Evolutionary conservation across 1,139 yeast genomes (phyloP), one percentile per base, ranked within the genome.

Genomic region (Geotrichum phurueaensis): DNA sequence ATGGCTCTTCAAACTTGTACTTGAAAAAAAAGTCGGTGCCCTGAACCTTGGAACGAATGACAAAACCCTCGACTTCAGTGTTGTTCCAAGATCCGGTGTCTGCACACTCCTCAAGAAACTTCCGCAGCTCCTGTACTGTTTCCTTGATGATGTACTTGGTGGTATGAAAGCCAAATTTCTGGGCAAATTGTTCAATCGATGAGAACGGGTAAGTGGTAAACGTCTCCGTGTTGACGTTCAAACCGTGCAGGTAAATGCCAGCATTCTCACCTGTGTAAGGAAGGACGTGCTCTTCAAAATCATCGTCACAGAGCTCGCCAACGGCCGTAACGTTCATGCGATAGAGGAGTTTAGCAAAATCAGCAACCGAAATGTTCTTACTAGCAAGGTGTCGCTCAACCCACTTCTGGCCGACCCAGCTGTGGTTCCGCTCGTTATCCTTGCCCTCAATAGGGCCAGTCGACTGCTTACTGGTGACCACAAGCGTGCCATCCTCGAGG

Each of bases 1-100:
- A 95, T 0, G 99, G 99, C 73, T 95, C 97, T 66, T 91, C 96
- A 71, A 95, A 94, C 73, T 95, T 95, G 76, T 79, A 94, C 75
- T 95, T 95, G 82, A 91, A 95, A 73, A 95, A 90, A 68, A 81
- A 90, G 64, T 84, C 87, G 15, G 70, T 72, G 20, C 58, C 55
- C 60, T 60, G 27, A 18, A 65, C 62, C 56, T 77, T 75, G 67
- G 94, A 83, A 58, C 99, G 78, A 5, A 95, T 78, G 1, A 95
- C 99, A 75, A 94, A 95, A 0, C 99, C 99, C 75, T 95, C 99
- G 6, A 89, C 81, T 66, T 90, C 97, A 53, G 79, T 76, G 1
- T 81, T 84, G 0, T 87, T 75, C 75, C 85, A 91, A 1, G 86
- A 80, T 0, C 98, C 98, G 0, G 87, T 83, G 59, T 80, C 76